Base-by-base conservation (phyloP, 2,329 filamentous ascomycete species). In the Madurella mycetomatis region DNA sequence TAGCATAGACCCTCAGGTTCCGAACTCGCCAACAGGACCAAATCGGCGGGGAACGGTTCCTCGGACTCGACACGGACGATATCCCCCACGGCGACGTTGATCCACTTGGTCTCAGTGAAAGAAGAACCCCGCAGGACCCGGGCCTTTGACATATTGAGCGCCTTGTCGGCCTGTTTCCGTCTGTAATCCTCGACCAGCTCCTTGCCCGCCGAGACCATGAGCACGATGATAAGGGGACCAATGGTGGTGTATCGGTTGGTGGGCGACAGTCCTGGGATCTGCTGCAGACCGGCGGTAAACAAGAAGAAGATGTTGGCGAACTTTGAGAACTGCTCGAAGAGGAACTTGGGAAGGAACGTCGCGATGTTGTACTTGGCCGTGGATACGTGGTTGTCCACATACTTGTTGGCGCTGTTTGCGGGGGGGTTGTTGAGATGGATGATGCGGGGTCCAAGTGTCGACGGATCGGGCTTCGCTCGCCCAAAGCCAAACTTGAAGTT, bases 281-380 rank as follows among this genome's bases (percentile, higher is more conserved):
- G 94, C 75, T 99, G 94, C 44, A 99, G 76, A 41, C 84, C 86
- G 15, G 94, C 92, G 39, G 94, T 99, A 72, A 99, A 97, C 69
- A 99, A 82, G 87, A 99, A 99, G 78, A 99, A 99, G 67, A 99
- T 74, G 73, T 99, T 99, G 77, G 94, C 94, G 72, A 96, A 96
- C 77, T 96, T 99, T 58, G 92, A 96, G 74, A 99, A 99, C 70
- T 99, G 94, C 72, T 99, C 94, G 70, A 92, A 91, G 53, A 99
- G 78, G 73, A 99, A 99, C 72, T 99, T 99, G 48, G 94, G 94
- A 16, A 97, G 69, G 71, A 99, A 99, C 17, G 91, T 96, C 51
- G 89, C 79, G 67, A 90, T 65, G 70, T 97, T 99, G 82, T 99
- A 99, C 73, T 99, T 99, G 60, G 94, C 88, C 5, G 94, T 99